phyloP scores from a whole-genome alignment of 139 green algal species.

The Tetraselmis chui region DNA sequence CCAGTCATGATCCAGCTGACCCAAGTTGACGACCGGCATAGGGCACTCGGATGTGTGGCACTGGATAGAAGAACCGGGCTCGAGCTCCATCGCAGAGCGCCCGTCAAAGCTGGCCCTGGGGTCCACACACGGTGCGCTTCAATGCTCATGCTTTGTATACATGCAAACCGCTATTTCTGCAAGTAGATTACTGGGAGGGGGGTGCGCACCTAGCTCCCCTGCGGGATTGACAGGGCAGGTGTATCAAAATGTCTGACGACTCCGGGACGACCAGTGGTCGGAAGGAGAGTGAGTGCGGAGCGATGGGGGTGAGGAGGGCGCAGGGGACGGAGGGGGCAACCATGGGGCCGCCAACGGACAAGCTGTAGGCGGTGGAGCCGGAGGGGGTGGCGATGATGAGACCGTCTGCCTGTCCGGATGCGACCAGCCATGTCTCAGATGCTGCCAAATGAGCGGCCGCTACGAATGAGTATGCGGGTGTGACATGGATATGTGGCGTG shows the following conservation, averaged over 20 bases:
- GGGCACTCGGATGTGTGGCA: conserved; percentile 60
- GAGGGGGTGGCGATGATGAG: conserved; percentile 83
- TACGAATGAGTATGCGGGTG: too few species aligned
- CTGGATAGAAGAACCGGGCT: conserved; percentile 44
- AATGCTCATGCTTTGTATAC: too few species aligned
- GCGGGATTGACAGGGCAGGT: conserved; percentile 49
- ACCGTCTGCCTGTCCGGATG: conserved; percentile 58
- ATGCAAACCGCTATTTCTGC: too few species aligned
- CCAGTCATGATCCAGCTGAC: conserved; percentile 70
- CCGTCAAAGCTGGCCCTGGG: conserved; percentile 72
- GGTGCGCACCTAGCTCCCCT: conserved; percentile 33
- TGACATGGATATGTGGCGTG: too few species aligned
- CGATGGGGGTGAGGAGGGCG: conserved; percentile 80
- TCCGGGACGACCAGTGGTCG: conserved; percentile 78
- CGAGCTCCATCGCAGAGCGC: conserved; percentile 51
- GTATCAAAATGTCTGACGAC: conserved; percentile 60
- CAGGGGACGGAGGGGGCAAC: conserved; percentile 79
- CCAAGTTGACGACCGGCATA: conserved; percentile 73
- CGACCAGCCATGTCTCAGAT: too few species aligned
- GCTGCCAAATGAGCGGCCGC: too few species aligned
- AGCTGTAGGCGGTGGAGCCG: conserved; percentile 80
- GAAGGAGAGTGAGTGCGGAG: conserved; percentile 76
- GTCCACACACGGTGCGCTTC: too few species aligned
- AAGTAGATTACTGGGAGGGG: too few species aligned
- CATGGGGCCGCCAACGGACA: conserved; percentile 80